Percentiles rank a stretch among this genome's conserved stretches.
Evolutionary conservation across 495 filamentous ascomycete genomes (phyloP).

Genomic region (Neurospora intermedia): DNA sequence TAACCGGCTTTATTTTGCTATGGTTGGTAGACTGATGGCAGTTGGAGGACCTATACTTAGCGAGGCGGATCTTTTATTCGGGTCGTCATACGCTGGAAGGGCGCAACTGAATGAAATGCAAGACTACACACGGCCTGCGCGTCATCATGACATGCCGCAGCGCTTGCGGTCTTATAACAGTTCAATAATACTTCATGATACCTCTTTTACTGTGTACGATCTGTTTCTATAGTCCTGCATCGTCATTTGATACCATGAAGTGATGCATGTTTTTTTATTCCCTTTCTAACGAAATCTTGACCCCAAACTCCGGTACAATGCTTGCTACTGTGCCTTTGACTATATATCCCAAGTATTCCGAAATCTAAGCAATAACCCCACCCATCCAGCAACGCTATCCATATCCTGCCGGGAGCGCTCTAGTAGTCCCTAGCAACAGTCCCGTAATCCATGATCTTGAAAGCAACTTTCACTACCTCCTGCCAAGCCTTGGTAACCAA

Average conservation of each 20-base stretch:
- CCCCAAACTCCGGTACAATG: slow-evolving; percentile 1
- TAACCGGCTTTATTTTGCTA: slow-evolving; percentile 10
- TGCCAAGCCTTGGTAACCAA: slow-evolving; percentile 39
- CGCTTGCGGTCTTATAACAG: slow-evolving; percentile 12
- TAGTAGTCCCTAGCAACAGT: slow-evolving; percentile 16
- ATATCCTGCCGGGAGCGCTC: not conserved
- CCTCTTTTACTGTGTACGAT: not conserved
- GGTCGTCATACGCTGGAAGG: slow-evolving; percentile 10
- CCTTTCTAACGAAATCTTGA: not conserved
- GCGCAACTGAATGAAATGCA: slow-evolving; percentile 10
- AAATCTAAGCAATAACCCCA: not conserved
- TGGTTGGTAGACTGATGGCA: slow-evolving; percentile 3
- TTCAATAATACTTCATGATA: slow-evolving; percentile 4
- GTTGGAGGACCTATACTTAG: slow-evolving; percentile 9
- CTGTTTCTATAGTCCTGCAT: not conserved
- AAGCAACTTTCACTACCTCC: slow-evolving; percentile 8
- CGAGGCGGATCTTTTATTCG: slow-evolving; percentile 11
- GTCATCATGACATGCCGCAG: slow-evolving; percentile 15
- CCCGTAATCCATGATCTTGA: slow-evolving; percentile 21
- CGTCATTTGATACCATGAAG: not conserved
- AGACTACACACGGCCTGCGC: slow-evolving; percentile 14
- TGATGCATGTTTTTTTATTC: not conserved
- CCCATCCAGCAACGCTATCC: not conserved
- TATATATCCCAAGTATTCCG: not conserved
- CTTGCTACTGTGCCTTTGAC: not conserved